These are phyloP conservation scores for Westerdykella sp. DNA, from an alignment of 2,329 filamentous ascomycete species.

Conservation along the genomic window DNA sequence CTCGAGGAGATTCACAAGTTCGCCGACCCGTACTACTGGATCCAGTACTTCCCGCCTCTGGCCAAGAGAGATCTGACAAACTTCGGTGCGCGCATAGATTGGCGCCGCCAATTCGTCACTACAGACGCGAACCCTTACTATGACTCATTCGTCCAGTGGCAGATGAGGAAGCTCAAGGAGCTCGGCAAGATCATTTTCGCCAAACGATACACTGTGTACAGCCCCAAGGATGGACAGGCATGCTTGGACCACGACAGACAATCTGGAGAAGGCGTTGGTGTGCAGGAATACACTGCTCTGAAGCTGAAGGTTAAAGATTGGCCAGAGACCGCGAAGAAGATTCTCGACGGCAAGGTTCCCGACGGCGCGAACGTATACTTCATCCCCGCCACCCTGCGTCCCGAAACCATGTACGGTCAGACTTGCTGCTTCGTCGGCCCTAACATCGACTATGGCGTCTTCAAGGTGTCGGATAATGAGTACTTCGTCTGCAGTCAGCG, in stretches of 20 bases:
- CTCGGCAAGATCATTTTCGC: slow-evolving; percentile 90
- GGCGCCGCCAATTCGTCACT: slow-evolving; percentile 86
- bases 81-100: slow-evolving; percentile 84
- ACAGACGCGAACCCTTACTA: slow-evolving; percentile 97
- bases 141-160: slow-evolving; percentile 91
- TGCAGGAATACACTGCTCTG: slow-evolving; percentile 87
- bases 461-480: slow-evolving; percentile 60
- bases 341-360: slow-evolving; percentile 71
- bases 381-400: slow-evolving; percentile 82
- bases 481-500: slow-evolving; percentile 80
- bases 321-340: slow-evolving; percentile 66
- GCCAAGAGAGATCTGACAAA: slow-evolving; percentile 73
- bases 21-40: slow-evolving; percentile 85
- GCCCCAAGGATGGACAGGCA: slow-evolving; percentile 78
- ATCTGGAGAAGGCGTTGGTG: slow-evolving; percentile 72
- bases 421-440: slow-evolving; percentile 93
- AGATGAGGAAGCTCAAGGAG: slow-evolving; percentile 88
- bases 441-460: slow-evolving; percentile 82
- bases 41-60: slow-evolving; percentile 82
- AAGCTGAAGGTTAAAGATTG: slow-evolving; percentile 90
- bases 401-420: slow-evolving; percentile 99
- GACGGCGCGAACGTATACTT: slow-evolving; percentile 76
- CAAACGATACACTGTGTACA: slow-evolving; percentile 85
- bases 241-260: slow-evolving; percentile 84
- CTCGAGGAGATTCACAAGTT: slow-evolving; percentile 88